Evolutionary conservation across 1,284 basidiomycete species (phyloP).

Genomic region (Ustilago shanxiensis): DNA sequence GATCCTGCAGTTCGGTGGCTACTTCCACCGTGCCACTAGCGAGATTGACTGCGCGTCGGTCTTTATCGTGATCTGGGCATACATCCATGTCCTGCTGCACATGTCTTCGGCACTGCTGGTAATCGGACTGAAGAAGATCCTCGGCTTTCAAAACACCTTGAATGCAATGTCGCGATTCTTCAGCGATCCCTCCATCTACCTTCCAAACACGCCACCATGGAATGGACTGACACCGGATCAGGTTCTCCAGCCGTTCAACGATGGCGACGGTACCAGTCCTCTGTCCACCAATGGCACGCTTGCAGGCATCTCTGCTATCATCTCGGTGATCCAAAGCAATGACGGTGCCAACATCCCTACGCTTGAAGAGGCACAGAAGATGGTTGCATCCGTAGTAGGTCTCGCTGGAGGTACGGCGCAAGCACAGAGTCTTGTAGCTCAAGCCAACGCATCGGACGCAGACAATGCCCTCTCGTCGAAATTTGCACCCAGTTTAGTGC

Average conservation of each 20-base stretch:
- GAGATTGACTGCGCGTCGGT: conserved; percentile 28
- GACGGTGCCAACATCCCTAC: conserved; percentile 37
- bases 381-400: conserved; percentile 26
- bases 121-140: conserved; percentile 46
- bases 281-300: conserved; percentile 24
- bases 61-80: conserved; percentile 40
- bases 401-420: conserved; percentile 19
- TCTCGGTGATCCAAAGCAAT: conserved; percentile 40
- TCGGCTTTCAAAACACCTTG: conserved; percentile 45
- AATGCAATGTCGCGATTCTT: conserved; percentile 28
- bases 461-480: conserved; percentile 21
- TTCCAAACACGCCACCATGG: conserved; percentile 18
- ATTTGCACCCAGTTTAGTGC: conserved; percentile 26
- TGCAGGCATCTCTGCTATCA: conserved; percentile 26
- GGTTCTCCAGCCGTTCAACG: conserved; percentile 5
- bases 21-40: conserved; percentile 39
- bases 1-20: conserved; percentile 42
- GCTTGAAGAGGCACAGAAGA: conserved; percentile 20
- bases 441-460: conserved; percentile 12
- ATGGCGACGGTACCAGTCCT: conserved; percentile 9
- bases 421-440: conserved; percentile 11
- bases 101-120: conserved; percentile 47
- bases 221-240: conserved; percentile 17
- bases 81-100: conserved; percentile 46
- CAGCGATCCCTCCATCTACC: conserved; percentile 17